These are phyloP conservation scores for Fusarium praegraminearum DNA, from an alignment of 2,329 filamentous ascomycete species.

Conservation along the genomic window DNA sequence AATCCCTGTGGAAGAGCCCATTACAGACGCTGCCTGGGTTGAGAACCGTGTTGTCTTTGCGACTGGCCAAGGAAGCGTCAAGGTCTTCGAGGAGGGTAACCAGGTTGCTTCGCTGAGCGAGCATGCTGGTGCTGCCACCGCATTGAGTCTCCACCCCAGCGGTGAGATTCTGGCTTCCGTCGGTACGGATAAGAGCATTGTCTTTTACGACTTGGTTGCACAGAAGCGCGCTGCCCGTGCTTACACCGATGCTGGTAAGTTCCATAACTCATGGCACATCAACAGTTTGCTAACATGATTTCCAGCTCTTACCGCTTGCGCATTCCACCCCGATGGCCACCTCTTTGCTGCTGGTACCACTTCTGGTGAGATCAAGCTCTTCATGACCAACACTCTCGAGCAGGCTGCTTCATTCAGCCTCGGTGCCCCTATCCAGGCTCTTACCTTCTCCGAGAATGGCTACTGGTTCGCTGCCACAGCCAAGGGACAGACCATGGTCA, in stretches of 20 bases:
- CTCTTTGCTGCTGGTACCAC: slow-evolving; percentile 87
- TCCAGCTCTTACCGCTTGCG: slow-evolving; percentile 77
- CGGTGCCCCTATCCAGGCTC: slow-evolving; percentile 76
- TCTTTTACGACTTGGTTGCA: slow-evolving; percentile 83
- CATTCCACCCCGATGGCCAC: slow-evolving; percentile 98
- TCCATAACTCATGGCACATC: background rate
- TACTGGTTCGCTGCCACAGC: slow-evolving; percentile 91
- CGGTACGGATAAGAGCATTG: slow-evolving; percentile 90
- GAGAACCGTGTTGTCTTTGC: slow-evolving; percentile 77
- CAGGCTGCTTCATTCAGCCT: slow-evolving; percentile 80
- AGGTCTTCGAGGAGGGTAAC: slow-evolving; percentile 79
- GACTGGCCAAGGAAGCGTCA: slow-evolving; percentile 81
- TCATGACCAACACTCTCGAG: slow-evolving; percentile 83
- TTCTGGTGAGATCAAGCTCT: slow-evolving; percentile 86
- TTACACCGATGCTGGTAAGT: slow-evolving; percentile 82
- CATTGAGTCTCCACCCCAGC: slow-evolving; percentile 83
- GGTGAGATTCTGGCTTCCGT: slow-evolving; percentile 87
- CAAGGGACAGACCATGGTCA: slow-evolving; percentile 80
- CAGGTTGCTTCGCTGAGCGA: slow-evolving; percentile 79
- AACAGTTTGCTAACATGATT: slow-evolving; percentile 12
- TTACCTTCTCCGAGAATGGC: slow-evolving; percentile 95
- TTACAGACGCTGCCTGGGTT: slow-evolving; percentile 75
- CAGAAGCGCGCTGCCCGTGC: slow-evolving; percentile 80
- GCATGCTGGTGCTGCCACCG: slow-evolving; percentile 85
- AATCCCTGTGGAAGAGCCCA: slow-evolving; percentile 73